Evolutionary conservation across 768 basidiomycete species (phyloP).

Genomic region (Macrolepiota albuminosa): DNA sequence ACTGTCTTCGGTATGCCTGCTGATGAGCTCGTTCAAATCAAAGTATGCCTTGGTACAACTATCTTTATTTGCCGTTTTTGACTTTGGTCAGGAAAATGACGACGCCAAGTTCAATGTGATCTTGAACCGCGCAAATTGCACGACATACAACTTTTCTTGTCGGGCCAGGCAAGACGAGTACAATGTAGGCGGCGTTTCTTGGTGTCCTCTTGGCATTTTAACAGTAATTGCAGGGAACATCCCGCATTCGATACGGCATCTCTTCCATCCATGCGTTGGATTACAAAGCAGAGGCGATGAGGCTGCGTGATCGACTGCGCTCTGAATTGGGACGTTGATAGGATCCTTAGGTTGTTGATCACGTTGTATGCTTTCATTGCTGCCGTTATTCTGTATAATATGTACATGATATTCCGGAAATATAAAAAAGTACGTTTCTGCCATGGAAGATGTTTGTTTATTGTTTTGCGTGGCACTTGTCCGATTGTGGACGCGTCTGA

Average conservation of each 20-base stretch:
- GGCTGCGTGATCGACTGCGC: conserved; percentile 55
- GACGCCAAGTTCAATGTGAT: conserved; percentile 53
- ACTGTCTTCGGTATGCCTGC: conserved; percentile 74
- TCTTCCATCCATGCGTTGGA: conserved; percentile 60
- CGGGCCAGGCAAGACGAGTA: conserved; percentile 85
- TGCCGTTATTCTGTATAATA: not conserved
- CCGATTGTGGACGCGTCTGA: conserved; percentile 25
- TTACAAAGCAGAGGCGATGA: conserved; percentile 61
- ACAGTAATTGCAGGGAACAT: conserved; percentile 54
- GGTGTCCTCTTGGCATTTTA: not conserved
- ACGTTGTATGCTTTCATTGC: not conserved
- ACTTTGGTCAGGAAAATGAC: conserved; percentile 45
- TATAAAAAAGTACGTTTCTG: conserved; percentile 4
- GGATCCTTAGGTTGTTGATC: not conserved
- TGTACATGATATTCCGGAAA: not conserved
- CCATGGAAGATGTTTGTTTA: conserved; percentile 11
- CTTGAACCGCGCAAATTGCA: conserved; percentile 61
- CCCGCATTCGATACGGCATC: conserved; percentile 80
- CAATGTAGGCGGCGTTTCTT: conserved; percentile 48
- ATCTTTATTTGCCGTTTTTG: not conserved
- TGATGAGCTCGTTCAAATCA: conserved; percentile 71
- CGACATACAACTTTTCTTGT: conserved; percentile 77
- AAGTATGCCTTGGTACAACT: conserved; percentile 35
- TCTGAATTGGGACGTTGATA: conserved; percentile 49
- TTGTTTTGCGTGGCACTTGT: conserved; percentile 12